Base-by-base conservation (phyloP, 2,329 filamentous ascomycete species). In the Paraphaeosphaeria sporulosa region DNA sequence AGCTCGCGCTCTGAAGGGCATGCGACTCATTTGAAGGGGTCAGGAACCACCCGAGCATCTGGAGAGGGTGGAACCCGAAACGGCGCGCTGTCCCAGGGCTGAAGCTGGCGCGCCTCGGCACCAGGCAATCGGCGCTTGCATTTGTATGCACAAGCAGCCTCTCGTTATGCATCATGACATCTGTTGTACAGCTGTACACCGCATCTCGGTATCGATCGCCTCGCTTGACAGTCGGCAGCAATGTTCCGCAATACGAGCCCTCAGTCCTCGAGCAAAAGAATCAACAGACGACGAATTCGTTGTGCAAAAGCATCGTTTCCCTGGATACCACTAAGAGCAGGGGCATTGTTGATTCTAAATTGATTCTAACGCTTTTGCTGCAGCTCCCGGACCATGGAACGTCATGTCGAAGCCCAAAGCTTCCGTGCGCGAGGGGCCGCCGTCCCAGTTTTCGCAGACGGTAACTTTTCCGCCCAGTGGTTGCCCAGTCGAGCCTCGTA, bases 101-200 rank as follows among this genome's bases (percentile, higher is more conserved):
- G 68, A 66, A 52, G 53, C 30, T 60, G 52, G 50, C 46, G 40
- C 63, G 62, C 66, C 68, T 70, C 69, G 70, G 71, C 65, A 70
- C 65, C 70, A 64, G 60, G 47, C 25, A 55, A 43, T 50, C 60
- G 64, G 63, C 59, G 55, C 59, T 51, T 60, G 59, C 64, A 64
- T 60, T 63, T 60, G 55, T 59, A 52, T 62, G 62, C 61, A 62
- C 55, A 61, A 65, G 59, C 63, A 43, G 36, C 51, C 27, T 47
- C 32, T 44, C 58, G 57, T 61, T 27, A 62, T 71, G 72, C 72
- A 71, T 49, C 64, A 72, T 74, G 73, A 75, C 71, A 71, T 70
- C 63, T 62, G 61, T 62, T 66, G 40, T 66, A 66, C 69, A 71
- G 69, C 63, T 73, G 68, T 69, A 72, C 67, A 72, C 70, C 69